Conservation (phyloP, 768 basidiomycete species). For the Auriscalpium microsporum region DNA sequence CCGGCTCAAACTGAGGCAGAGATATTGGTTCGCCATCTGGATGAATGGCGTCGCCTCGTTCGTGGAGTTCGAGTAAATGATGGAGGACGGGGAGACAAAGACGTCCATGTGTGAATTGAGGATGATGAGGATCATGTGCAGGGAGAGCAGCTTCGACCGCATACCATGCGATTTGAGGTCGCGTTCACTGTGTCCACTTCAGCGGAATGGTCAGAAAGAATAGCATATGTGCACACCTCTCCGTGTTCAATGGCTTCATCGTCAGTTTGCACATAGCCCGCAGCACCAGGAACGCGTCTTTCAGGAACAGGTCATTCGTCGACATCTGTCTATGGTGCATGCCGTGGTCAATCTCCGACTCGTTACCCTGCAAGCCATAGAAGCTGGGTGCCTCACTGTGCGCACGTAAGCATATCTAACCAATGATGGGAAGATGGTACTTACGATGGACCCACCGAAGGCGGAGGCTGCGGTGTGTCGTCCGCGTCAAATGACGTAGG, state of each 20-base stretch:
- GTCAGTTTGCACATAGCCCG: slow-evolving; percentile 94
- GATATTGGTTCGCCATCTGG: slow-evolving; percentile 92
- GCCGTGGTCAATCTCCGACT: slow-evolving; percentile 6
- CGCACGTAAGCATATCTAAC: not conserved
- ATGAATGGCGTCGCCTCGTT: slow-evolving; percentile 84
- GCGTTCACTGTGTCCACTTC: slow-evolving; percentile 55
- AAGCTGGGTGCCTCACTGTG: slow-evolving; percentile 1
- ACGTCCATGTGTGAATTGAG: slow-evolving; percentile 86
- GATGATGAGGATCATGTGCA: slow-evolving; percentile 89
- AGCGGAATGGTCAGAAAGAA: not conserved
- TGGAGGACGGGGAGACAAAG: slow-evolving; percentile 80
- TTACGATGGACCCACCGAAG: slow-evolving; percentile 1
- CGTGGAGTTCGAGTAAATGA: slow-evolving; percentile 86
- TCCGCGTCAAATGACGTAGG: not conserved
- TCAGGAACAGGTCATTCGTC: slow-evolving; percentile 85
- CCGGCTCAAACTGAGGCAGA: slow-evolving; percentile 85
- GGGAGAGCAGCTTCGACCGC: slow-evolving; percentile 90
- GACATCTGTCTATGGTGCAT: slow-evolving; percentile 39
- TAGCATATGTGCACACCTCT: slow-evolving; percentile 52
- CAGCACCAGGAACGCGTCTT: slow-evolving; percentile 97
- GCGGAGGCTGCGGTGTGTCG: not conserved
- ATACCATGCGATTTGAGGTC: slow-evolving; percentile 94
- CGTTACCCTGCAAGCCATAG: slow-evolving; percentile 10
- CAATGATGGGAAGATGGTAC: not conserved
- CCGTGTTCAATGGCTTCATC: slow-evolving; percentile 92